phyloP scores from a whole-genome alignment of 805 yeast genomes.

The Metschnikowia cerradonensis region DNA sequence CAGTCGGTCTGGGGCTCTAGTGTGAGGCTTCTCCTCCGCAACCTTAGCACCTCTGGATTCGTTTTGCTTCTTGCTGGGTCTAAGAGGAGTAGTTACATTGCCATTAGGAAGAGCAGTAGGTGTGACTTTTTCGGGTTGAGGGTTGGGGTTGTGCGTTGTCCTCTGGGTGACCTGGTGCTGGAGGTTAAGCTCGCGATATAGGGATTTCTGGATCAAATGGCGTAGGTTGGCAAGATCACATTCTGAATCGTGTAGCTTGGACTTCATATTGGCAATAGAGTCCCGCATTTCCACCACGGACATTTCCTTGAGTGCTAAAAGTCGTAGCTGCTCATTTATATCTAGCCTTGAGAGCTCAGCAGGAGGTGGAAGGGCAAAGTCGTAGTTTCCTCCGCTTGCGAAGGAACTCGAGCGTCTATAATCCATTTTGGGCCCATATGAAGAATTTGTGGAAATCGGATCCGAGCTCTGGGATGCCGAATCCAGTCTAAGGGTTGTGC shows the following conservation, averaged over 20 bases:
- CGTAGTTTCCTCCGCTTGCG: conserved; percentile 7
- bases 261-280: conserved; percentile 42
- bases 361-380: conserved; percentile 29
- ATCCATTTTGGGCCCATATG: background rate
- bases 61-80: background rate
- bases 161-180: background rate
- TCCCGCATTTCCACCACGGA: conserved; percentile 61
- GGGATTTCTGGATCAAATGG: conserved; percentile 41
- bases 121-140: background rate
- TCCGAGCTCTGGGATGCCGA: background rate
- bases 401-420: background rate
- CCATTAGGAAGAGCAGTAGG: background rate
- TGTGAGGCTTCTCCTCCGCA: background rate
- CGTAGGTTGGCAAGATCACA: conserved; percentile 50
- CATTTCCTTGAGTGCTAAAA: conserved; percentile 67
- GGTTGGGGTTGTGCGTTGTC: background rate
- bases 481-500: background rate
- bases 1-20: conserved; percentile 2
- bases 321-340: conserved; percentile 53
- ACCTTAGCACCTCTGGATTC: background rate
- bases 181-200: conserved; percentile 38
- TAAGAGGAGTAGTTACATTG: background rate
- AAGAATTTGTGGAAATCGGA: background rate
- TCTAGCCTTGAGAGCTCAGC: conserved; percentile 25
- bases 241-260: conserved; percentile 39